Base-by-base conservation (phyloP, 2,329 filamentous ascomycete genomes). In the Pyrenochaeta sp. region DNA sequence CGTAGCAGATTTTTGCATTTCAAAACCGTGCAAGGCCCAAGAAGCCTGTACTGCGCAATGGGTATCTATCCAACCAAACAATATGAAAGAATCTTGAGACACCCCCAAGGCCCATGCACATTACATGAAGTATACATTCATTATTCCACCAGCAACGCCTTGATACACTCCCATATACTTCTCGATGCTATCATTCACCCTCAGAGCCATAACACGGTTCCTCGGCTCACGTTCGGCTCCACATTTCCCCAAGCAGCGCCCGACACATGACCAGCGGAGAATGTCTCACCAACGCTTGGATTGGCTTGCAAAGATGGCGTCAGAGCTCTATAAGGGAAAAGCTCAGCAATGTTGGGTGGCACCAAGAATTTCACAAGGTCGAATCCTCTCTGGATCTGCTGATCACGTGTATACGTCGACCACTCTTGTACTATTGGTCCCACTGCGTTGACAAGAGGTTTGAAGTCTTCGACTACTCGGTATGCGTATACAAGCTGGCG, bases 241-340 rank as follows among this genome's bases (percentile, higher is more conserved):
- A 6, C 21, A 9, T 15, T 20, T 14, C 45, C 30, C 12, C 15
- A 23, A 36, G 2, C 12, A 14, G 4, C 36, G 21, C 15, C 17
- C 7, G 17, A 2, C 7, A 20, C 33, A 7, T 40, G 36, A 10
- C 48, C 29, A 10, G 3, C 17, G 6, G 20, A 5, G 9, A 27
- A 4, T 1, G 30, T 35, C 7, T 32, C 37, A 7, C 30, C 30
- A 12, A 23, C 4, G 7, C 46, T 39, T 27, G 11, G n/a, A n/a
- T 20, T 4, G 10, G 41, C 27, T n/a, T 44, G 17, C 30, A 44
- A 18, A 20, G 43, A 18, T 50, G 52, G 43, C 63, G 36, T 64
- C n/a, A 65, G 15, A 7, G 53, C 48, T n/a, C 37, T 48, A 21
- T 72, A 72, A 2, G 70, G 70, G 12, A 71, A 61, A 10, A 66